Base-by-base conservation (phyloP, 768 basidiomycete species). In the Plicaturopsis crispa region DNA sequence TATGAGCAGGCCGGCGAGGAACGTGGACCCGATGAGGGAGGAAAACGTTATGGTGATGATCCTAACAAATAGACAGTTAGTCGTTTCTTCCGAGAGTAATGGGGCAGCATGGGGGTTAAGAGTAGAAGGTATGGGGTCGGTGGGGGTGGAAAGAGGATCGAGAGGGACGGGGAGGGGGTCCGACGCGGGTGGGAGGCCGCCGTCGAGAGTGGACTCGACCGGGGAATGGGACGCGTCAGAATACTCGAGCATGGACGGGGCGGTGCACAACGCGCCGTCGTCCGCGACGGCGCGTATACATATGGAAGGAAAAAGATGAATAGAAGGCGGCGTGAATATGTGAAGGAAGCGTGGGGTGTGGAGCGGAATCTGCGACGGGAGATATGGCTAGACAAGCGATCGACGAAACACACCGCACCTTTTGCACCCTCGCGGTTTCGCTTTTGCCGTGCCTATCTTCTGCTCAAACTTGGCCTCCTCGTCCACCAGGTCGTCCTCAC, bases 401-500 rank as follows among this genome's bases (percentile, higher is more conserved):
- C n/a, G n/a, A n/a, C n/a, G n/a, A n/a, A n/a, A n/a, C n/a, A n/a
- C n/a, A n/a, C n/a, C n/a, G n/a, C n/a, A 81, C 81, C 70, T 72
- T 55, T 64, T 73, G 41, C 72, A 82, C 19, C 66, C 65, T 35
- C 43, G 58, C 20, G 59, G 43, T 31, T 57, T 63, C 48, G 69
- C 65, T 10, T 62, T 50, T 39, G 61, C 62, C 4, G 62, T 53
- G 18, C 81, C 80, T 63, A 81, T 78, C 43, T 69, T 60, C 41
- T 77, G 59, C 52, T 70, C 73, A 35, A 78, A 83, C 51, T 76
- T 79, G 31, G 75, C 73, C 45, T 81, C 80, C 50, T 82, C 69
- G 43, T 86, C 78, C 0, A 69, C 73, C 13, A 89, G 62, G 50
- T 88, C 83, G 39, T 84, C 84, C 45, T 88, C 86, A 13, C 66